These are phyloP conservation scores for Sporothrix brasiliensis DNA, from an alignment of 2,329 filamentous ascomycete genomes.

Conservation along the genomic window DNA sequence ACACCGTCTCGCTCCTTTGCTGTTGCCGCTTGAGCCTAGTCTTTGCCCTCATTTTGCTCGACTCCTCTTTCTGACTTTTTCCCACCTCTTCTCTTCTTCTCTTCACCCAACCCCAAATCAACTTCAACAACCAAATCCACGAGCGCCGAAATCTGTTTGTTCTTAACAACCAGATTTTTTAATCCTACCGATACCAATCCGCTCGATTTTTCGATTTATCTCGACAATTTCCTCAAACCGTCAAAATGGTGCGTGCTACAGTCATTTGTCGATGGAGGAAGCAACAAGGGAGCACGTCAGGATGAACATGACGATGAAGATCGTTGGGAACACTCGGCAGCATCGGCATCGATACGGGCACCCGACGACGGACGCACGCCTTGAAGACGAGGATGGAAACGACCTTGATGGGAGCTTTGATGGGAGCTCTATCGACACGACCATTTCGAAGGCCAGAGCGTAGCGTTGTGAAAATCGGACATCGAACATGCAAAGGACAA, in stretches of 20 bases:
- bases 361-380: neutral
- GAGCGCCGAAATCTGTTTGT: conserved; percentile 58
- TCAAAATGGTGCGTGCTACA: conserved; percentile 65
- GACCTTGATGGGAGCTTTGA: neutral
- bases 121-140: conserved; percentile 40
- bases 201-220: conserved; percentile 49
- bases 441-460: neutral
- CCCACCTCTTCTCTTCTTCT: conserved; percentile 27
- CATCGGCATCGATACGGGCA: neutral
- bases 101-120: conserved; percentile 1
- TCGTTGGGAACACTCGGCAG: conserved; percentile 13
- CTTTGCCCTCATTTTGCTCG: conserved; percentile 37
- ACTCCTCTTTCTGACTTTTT: conserved; percentile 40
- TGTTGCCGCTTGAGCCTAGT: conserved; percentile 11
- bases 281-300: neutral
- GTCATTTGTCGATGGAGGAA: neutral
- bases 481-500: neutral
- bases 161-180: conserved; percentile 49
- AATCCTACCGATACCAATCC: conserved; percentile 45
- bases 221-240: conserved; percentile 52
- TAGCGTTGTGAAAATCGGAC: too few relatives aligned
- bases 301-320: neutral
- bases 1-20: conserved; percentile 24
- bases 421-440: neutral
- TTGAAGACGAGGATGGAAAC: neutral